Base-by-base conservation (phyloP, 805 yeast genomes). In the Nakazawaea molendinolei region DNA sequence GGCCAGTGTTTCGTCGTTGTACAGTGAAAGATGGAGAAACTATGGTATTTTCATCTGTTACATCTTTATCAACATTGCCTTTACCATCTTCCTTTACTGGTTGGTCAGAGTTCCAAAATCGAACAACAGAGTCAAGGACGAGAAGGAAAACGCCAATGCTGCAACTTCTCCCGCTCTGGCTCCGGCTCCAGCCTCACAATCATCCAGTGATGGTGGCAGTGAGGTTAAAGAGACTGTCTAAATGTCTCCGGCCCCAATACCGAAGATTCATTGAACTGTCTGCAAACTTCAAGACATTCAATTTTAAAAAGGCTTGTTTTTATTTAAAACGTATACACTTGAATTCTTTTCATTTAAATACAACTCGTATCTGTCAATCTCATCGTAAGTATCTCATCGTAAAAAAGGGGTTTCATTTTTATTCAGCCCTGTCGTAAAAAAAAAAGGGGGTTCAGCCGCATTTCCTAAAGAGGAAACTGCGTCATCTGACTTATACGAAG, bases 21-120 rank as follows among this genome's bases (percentile, higher is more conserved):
- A 63, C 49, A 8, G 32, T 18, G 45, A 62, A 35, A 58, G 63
- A 45, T 74, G 83, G 79, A 66, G 81, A 56, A 66, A 78, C 52
- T 63, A 65, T 48, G 85, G 83, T 45, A 63, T 78, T 18, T 69
- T 67, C 47, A 53, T 69, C 40, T 67, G 66, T 33, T 78, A 61
- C 47, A 66, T 72, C 43, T 61, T 55, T 17, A 60, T 74, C 47
- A 69, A 74, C 45, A 42, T 58, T 5, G 12, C 38, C 3, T 40
- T 61, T 32, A 46, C 59, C n/a, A 38, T 55, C 33, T 45, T 46
- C 46, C 36, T 60, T 39, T 71, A 70, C 51, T 71, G 61, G 57
- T 45, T 61, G 31, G 56, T 59, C 15, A 56, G 68, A 49, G 67
- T 63, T 28, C 68, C 68, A 10, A 60, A 59, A 44, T 31, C 39